Percentiles rank a stretch among this genome's conserved stretches.
Evolutionary conservation across 2,329 filamentous ascomycete genomes (phyloP).

Genomic region (Fusarium ambrosium): DNA sequence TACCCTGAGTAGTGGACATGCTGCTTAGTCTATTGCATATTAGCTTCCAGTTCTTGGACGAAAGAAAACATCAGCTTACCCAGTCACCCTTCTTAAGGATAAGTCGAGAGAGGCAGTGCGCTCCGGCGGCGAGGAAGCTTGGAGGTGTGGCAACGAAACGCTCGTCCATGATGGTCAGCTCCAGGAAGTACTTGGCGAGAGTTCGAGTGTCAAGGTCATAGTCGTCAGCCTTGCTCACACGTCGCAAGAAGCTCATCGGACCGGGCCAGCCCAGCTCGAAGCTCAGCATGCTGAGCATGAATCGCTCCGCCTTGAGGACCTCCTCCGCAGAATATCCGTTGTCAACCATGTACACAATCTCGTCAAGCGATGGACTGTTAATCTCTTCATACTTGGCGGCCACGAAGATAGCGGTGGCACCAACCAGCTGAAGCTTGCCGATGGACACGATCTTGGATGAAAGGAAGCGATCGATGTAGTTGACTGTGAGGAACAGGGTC

Average conservation of each 20-base stretch:
- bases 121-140: constrained; percentile 90
- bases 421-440: constrained; percentile 94
- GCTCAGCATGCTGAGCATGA: constrained; percentile 96
- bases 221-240: constrained; percentile 98
- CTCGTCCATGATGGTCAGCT: constrained; percentile 98
- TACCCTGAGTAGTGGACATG: constrained; percentile 97
- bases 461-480: constrained; percentile 97
- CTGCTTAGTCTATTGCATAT: constrained; percentile 73
- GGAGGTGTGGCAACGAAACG: constrained; percentile 92
- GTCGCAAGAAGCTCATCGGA: constrained; percentile 96
- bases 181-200: constrained; percentile 96
- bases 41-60: constrained; percentile 46
- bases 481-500: constrained; percentile 93
- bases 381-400: constrained; percentile 99
- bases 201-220: constrained; percentile 97
- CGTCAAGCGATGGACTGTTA: constrained; percentile 93
- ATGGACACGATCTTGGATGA: constrained; percentile 95
- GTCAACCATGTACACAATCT: constrained; percentile 99
- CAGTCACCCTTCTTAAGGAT: constrained; percentile 93
- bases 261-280: constrained; percentile 99
- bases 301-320: constrained; percentile 96
- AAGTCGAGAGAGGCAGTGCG: constrained; percentile 90
- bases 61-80: constrained; percentile 70
- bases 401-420: constrained; percentile 94
- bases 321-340: constrained; percentile 89